Percentiles rank a stretch among this genome's conserved stretches.
Conservation (phyloP, 2,329 filamentous ascomycete genomes). For the Penicillium hesseltinei region DNA sequence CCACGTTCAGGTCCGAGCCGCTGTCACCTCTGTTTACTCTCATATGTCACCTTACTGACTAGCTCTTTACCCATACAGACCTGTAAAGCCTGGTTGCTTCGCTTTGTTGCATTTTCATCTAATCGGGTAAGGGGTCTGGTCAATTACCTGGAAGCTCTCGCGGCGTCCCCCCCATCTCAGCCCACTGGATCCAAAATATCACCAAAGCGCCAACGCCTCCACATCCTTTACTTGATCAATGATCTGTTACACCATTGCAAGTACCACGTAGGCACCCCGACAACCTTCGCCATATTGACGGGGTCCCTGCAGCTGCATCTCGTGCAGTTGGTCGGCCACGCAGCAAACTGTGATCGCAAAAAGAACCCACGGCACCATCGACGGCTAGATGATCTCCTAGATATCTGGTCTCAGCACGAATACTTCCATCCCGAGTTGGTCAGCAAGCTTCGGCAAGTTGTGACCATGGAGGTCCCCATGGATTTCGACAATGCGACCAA, state of each 20-base stretch:
- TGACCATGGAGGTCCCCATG: conserved; percentile 40
- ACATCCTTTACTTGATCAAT: conserved; percentile 74
- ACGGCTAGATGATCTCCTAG: conserved; percentile 64
- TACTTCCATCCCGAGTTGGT: conserved; percentile 60
- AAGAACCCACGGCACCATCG: conserved; percentile 64
- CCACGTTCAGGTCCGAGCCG: conserved; percentile 82
- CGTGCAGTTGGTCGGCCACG: conserved; percentile 60
- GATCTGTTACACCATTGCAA: conserved; percentile 72
- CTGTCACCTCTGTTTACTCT: conserved; percentile 24
- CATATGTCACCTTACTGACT: conserved; percentile 38
- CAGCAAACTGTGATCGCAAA: conserved; percentile 52
- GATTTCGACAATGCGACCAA: conserved; percentile 26
- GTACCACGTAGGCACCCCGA: conserved; percentile 46
- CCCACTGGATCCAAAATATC: conserved; percentile 47
- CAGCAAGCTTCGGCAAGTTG: conserved; percentile 58
- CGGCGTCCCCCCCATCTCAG: conserved; percentile 50
- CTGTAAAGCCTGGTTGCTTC: conserved; percentile 83
- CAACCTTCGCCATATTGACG: conserved; percentile 52
- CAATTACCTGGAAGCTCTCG: conserved; percentile 71
- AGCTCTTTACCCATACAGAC: conserved; percentile 53
- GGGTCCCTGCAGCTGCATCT: conserved; percentile 59
- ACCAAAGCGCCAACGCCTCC: conserved; percentile 66
- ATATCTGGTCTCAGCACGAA: conserved; percentile 66
- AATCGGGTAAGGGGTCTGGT: conserved; percentile 65
- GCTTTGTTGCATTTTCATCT: conserved; percentile 66